Evolutionary conservation across 805 yeast species (phyloP), one percentile per base, ranked within the genome.

Genomic region (Scheffersomyces amazonensis): DNA sequence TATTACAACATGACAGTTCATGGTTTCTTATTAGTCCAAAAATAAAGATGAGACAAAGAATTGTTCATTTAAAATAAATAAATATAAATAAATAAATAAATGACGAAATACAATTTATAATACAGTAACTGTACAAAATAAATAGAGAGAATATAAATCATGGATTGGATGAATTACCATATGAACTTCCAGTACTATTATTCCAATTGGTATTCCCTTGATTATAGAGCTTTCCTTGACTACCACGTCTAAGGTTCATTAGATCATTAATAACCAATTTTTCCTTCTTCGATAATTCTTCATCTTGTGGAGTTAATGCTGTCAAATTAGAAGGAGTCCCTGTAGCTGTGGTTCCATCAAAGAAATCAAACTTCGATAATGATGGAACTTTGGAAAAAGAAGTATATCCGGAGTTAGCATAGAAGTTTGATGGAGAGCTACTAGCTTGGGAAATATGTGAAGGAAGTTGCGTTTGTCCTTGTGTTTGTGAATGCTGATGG

Each of bases 211-310:
- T 16, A 27, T 13, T 27, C n/a, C 22, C 25, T 35, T 16, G 25
- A 10, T 25, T 3, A 20, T 32, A 32, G 9, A 32, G 15, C n/a
- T 32, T 21, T 6, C 38, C 35, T 17, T 34, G 39, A 22, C 40
- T 39, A 2, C 50, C 51, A 28, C 47, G 48, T 34, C 52, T 52
- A 35, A 58, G 32, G 32, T 49, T 52, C 48, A 58, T 47, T 25
- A 59, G 48, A 45, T 59, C 64, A 41, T 56, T 54, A 10, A 58
- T 53, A 1, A 55, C 67, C 36, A 55, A 40, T 35, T 56, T 58
- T 39, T 63, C 69, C 35, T 62, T 55, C 27, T 54, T 57, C 3
- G 53, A 32, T 32, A 59, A 34, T 13, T 60, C 63, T 5, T 53
- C 52, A 20, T 49, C 44, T 20, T 16, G 23, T 7, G 34, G 29